These are phyloP conservation scores for Fraxinus quadrangulata DNA, from an alignment of 257 asterid genomes.

Conservation along the genomic window DNA sequence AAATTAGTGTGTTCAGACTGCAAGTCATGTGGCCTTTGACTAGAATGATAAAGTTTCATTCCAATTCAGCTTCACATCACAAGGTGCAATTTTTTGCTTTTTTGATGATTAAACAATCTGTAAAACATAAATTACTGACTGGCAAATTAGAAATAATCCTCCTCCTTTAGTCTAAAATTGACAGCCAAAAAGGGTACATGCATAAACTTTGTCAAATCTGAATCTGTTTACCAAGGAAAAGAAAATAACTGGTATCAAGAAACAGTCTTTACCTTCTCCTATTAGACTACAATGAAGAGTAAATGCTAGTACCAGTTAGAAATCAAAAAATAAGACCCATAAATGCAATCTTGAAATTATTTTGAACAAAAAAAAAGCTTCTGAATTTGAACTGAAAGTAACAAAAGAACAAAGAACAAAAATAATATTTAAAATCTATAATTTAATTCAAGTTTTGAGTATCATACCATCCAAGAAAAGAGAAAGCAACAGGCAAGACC, in stretches of 20 bases:
- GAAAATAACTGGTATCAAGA: neutral
- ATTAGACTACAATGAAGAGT: neutral
- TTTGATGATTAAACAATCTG: neutral
- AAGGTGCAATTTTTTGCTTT: neutral
- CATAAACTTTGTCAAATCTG: neutral
- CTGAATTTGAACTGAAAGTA: neutral
- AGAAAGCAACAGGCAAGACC: constrained; percentile 91
- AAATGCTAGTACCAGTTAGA: neutral
- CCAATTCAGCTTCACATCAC: neutral
- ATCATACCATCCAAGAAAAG: constrained; percentile 93
- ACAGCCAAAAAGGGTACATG: neutral
- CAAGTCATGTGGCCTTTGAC: neutral
- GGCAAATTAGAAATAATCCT: neutral
- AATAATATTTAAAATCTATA: neutral
- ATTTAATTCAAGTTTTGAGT: neutral
- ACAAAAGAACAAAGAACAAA: too few relatives aligned
- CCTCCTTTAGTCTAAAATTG: neutral
- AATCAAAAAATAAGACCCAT: neutral
- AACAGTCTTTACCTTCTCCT: neutral
- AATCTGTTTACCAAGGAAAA: neutral
- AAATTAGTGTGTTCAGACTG: neutral
- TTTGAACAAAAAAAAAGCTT: neutral
- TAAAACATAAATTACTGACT: neutral
- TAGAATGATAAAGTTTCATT: neutral
- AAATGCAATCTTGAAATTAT: neutral